Percentiles rank a stretch among this genome's conserved stretches.
These are phyloP conservation scores for Wallacemonas sp. DNA, from an alignment of 208 protist genomes.

Conservation along the genomic window DNA sequence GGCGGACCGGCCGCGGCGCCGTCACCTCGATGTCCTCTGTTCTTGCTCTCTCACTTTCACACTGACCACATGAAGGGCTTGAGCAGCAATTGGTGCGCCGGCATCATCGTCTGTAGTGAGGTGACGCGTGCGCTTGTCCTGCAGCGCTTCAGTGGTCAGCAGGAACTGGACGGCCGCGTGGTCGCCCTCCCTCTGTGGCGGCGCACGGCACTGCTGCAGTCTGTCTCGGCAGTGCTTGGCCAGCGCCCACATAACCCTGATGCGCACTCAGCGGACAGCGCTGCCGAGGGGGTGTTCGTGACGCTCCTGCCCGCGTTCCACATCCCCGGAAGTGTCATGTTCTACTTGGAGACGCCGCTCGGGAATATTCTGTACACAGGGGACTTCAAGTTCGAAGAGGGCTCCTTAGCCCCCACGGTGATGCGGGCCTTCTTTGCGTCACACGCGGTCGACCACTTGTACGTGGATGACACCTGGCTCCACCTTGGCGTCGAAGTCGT, in stretches of 20 bases:
- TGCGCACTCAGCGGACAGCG: neutral
- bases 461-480: slow-evolving; percentile 84
- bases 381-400: slow-evolving; percentile 71
- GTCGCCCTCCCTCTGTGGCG: slow-evolving; percentile 34
- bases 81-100: slow-evolving; percentile 39
- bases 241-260: neutral
- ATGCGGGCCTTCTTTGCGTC: slow-evolving; percentile 44
- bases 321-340: slow-evolving; percentile 79
- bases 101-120: slow-evolving; percentile 53
- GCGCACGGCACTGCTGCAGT: slow-evolving; percentile 14
- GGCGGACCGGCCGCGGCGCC: slow-evolving; percentile 1
- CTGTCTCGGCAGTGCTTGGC: slow-evolving; percentile 3
- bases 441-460: slow-evolving; percentile 75
- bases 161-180: slow-evolving; percentile 19
- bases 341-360: slow-evolving; percentile 57
- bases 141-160: slow-evolving; percentile 42
- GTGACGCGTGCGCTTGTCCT: slow-evolving; percentile 58
- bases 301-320: slow-evolving; percentile 67
- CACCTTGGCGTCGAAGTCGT: slow-evolving; percentile 40
- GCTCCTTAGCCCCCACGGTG: slow-evolving; percentile 7
- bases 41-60: slow-evolving; percentile 86
- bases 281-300: slow-evolving; percentile 23
- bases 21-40: slow-evolving; percentile 10
- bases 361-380: slow-evolving; percentile 77
- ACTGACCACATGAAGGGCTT: slow-evolving; percentile 88